Base-by-base conservation (phyloP, 768 basidiomycete genomes). In the Cubamyces lactineus region DNA sequence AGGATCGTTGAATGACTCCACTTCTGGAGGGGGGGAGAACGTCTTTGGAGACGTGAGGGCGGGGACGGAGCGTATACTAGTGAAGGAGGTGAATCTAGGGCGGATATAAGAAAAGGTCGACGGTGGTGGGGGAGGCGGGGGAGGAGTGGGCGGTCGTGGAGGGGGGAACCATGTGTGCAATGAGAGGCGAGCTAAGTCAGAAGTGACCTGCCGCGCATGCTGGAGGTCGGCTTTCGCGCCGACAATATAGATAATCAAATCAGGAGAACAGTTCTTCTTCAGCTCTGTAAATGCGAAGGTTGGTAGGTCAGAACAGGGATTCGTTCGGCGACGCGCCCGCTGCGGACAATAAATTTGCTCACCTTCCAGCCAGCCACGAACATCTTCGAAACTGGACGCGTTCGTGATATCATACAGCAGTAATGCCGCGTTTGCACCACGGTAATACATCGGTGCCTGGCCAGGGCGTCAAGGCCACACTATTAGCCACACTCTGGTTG, bases 321-420 rank as follows among this genome's bases (percentile, higher is more conserved):
- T 19, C 26, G 28, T 19, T 28, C 41, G 15, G 40, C 17, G 47
- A 28, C 47, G 30, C n/a, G 51, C 49, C 55, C 55, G 46, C 42
- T 47, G 34, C 34, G 34, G 34, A 34, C 34, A 4, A 34, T 9
- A 34, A 34, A 34, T 6, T 34, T 34, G 70, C 82, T 63, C 68
- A 87, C 94, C 94, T 80, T 92, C 89, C 53, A 92, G 82, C 95
- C 95, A 98, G 66, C 91, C 90, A 67, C 88, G 85, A 69, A 97
- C 85, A 74, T 96, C 95, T 64, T 93, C 87, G 79, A 98, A 94
- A 26, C 91, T 90, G 59, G 88, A 80, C 61, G 84, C 83, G 77
- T 92, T 93, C 71, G 96, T 96, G 68, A 96, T 93, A 81, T 98
- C 95, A 78, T 98, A 98, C 73, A 96, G 82, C 68, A 97, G 82